Conservation (phyloP, 2,329 filamentous ascomycete species). For the Akanthomyces uredinophilus region DNA sequence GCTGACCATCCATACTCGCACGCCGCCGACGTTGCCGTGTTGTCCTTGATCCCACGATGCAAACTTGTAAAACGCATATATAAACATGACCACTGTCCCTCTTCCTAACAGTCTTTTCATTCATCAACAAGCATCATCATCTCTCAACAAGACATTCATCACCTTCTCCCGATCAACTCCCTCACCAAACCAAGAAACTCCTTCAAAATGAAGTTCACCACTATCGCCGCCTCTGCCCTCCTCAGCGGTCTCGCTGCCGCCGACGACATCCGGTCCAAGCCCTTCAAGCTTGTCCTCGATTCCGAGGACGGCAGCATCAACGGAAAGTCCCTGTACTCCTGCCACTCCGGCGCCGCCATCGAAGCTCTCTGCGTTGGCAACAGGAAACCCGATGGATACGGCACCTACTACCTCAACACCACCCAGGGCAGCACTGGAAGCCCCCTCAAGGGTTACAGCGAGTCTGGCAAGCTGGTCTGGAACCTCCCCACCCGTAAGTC, state of each 20-base stretch:
- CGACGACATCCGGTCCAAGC: conserved; percentile 13
- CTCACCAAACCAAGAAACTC: not conserved
- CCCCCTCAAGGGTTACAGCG: not conserved
- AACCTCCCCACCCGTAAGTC: conserved; percentile 10
- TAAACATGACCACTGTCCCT: not conserved
- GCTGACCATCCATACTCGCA: not conserved
- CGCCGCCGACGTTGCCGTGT: not conserved
- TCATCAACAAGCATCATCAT: not conserved
- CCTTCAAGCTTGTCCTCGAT: conserved; percentile 14
- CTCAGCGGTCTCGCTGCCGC: conserved; percentile 11
- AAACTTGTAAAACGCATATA: not conserved
- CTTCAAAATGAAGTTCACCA: conserved; percentile 13
- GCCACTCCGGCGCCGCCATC: conserved; percentile 14
- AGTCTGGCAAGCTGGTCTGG: conserved; percentile 12
- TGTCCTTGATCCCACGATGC: not conserved
- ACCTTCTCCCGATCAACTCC: not conserved
- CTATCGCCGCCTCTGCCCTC: conserved; percentile 3
- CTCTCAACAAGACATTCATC: not conserved
- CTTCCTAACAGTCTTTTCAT: not conserved
- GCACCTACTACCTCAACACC: conserved; percentile 11
- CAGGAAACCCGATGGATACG: not conserved
- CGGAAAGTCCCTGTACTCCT: conserved; percentile 2
- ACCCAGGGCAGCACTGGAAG: conserved; percentile 4
- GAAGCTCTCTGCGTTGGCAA: conserved; percentile 7
- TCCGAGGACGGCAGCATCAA: not conserved